Evolutionary conservation across 345 rosid genomes (phyloP).

Genomic region (Laguncularia racemosa): DNA sequence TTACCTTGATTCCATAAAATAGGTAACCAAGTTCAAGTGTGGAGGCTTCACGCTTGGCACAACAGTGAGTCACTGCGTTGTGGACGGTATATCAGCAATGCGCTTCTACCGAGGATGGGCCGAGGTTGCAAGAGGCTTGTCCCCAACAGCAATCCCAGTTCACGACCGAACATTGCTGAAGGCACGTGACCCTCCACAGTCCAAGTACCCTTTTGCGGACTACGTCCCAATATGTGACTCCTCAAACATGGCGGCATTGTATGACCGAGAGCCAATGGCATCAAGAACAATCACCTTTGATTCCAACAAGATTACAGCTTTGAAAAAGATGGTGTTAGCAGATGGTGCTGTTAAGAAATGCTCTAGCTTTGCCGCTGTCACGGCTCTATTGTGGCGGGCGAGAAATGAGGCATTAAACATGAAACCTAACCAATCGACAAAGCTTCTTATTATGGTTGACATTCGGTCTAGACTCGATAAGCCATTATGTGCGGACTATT

Average conservation of each 20-base stretch:
- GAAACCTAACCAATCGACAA: too few relatives aligned
- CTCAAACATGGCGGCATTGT: slow-evolving; percentile 12
- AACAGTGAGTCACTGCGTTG: slow-evolving; percentile 20
- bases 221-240: slow-evolving; percentile 20
- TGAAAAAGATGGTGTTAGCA: slow-evolving; percentile 3
- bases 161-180: slow-evolving; percentile 13
- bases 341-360: slow-evolving; percentile 1
- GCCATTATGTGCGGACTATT: slow-evolving; percentile 1
- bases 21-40: slow-evolving; percentile 31
- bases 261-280: background rate
- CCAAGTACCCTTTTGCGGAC: slow-evolving; percentile 18
- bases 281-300: background rate
- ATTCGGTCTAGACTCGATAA: slow-evolving; percentile 9
- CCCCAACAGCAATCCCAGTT: slow-evolving; percentile 11
- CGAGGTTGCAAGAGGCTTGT: slow-evolving; percentile 19
- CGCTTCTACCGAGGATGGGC: slow-evolving; percentile 30
- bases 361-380: slow-evolving; percentile 6
- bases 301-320: slow-evolving; percentile 1
- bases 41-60: slow-evolving; percentile 29
- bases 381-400: background rate
- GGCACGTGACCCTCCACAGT: slow-evolving; percentile 19
- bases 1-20: too few relatives aligned
- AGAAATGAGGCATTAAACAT: too few relatives aligned
- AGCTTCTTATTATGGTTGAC: slow-evolving; percentile 9
- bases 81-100: slow-evolving; percentile 29